A percentile compares a stretch with the other conserved stretches of the same genome.
phyloP scores from a whole-genome alignment of 1,139 yeast species.

The Pichia inconspicua region DNA sequence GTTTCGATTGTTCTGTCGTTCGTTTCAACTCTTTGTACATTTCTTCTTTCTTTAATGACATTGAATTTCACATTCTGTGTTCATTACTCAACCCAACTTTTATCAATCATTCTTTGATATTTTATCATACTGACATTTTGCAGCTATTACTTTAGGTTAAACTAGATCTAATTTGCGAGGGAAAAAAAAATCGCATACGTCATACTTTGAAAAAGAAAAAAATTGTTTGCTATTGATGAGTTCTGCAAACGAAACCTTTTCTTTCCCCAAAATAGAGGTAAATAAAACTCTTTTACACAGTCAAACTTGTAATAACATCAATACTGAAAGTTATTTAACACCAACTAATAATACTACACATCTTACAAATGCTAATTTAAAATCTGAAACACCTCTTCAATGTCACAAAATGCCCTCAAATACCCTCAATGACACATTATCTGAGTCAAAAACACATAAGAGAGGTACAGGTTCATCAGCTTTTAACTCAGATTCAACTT shows the following conservation, averaged over 20 bases:
- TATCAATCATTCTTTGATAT: too few relatives aligned
- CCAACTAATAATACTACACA: not conserved
- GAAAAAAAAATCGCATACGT: not conserved
- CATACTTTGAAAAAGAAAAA: not conserved
- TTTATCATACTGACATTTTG: too few relatives aligned
- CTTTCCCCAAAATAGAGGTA: not conserved
- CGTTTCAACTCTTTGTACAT: too few relatives aligned
- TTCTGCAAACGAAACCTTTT: not conserved
- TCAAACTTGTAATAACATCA: not conserved
- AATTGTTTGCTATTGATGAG: not conserved
- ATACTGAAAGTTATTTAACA: not conserved
- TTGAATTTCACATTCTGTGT: too few relatives aligned
- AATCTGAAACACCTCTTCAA: not conserved
- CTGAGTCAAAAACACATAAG: conserved; percentile 3
- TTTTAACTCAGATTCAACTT: conserved; percentile 12
- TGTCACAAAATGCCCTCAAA: not conserved
- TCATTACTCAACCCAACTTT: too few relatives aligned
- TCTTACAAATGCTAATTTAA: too few relatives aligned
- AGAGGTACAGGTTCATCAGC: conserved; percentile 6
- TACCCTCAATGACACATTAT: not conserved
- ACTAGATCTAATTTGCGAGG: not conserved
- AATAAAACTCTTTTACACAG: not conserved
- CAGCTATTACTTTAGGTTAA: too few relatives aligned
- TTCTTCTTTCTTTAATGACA: too few relatives aligned
- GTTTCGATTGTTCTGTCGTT: too few relatives aligned